Conservation (phyloP, 331 rosid species). For the Cucumis variabilis region DNA sequence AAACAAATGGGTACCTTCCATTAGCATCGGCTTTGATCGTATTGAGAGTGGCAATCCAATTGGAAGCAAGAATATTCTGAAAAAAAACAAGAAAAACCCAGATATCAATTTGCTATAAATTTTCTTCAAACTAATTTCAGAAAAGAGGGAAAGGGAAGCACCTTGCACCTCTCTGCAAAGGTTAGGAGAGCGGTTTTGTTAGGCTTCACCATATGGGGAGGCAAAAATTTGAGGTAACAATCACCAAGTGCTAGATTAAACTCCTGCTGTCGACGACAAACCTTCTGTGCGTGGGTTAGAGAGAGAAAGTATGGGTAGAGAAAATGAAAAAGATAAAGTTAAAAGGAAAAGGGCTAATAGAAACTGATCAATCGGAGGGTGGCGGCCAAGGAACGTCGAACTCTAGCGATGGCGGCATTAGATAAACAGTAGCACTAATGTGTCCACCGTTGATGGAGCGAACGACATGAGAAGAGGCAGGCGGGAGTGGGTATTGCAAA, state of each 20-base stretch:
- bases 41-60: constrained; percentile 84
- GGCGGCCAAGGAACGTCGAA: too few relatives aligned
- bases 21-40: constrained; percentile 82
- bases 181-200: constrained; percentile 60
- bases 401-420: too few relatives aligned
- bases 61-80: constrained; percentile 83
- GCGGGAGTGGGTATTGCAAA: too few relatives aligned
- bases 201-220: constrained; percentile 45
- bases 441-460: too few relatives aligned
- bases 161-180: constrained; percentile 91
- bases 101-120: not conserved
- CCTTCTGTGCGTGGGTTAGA: too few relatives aligned
- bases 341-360: too few relatives aligned
- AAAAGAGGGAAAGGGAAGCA: constrained; percentile 27
- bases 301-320: too few relatives aligned
- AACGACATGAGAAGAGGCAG: too few relatives aligned
- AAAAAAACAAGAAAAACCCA: not conserved
- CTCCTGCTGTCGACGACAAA: not conserved
- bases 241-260: constrained; percentile 51
- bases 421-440: too few relatives aligned
- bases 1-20: too few relatives aligned
- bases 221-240: constrained; percentile 30
- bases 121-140: not conserved
- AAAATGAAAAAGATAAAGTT: too few relatives aligned
- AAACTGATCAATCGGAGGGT: too few relatives aligned